Conservation (phyloP, 306 rosid genomes). For the Dryas octopetala region DNA sequence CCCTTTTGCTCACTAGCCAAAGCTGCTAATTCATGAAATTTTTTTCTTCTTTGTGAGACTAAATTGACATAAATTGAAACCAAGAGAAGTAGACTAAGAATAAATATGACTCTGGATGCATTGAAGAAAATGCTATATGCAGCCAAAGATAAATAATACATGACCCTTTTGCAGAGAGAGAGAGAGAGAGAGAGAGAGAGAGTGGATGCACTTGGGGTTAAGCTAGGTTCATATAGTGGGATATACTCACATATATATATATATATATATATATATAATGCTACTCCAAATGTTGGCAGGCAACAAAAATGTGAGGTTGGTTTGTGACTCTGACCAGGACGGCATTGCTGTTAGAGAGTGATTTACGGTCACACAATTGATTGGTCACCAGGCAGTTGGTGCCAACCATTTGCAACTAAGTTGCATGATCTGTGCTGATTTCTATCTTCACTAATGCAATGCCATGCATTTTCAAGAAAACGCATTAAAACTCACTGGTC, state of each 20-base stretch:
- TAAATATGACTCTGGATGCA: conserved; percentile 27
- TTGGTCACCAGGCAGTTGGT: background rate
- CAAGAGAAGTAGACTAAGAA: conserved; percentile 21
- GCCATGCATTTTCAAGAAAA: too few relatives aligned
- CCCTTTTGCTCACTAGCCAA: conserved; percentile 12
- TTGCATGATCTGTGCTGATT: too few relatives aligned
- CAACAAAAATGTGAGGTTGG: conserved; percentile 13
- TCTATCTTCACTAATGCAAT: too few relatives aligned
- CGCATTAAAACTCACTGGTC: too few relatives aligned
- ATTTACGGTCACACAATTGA: conserved; percentile 16
- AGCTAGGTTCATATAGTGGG: background rate
- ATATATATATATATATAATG: background rate
- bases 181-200: background rate
- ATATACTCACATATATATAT: too few relatives aligned
- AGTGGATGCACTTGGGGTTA: background rate
- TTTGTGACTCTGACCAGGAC: background rate
- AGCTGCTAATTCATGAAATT: conserved; percentile 24
- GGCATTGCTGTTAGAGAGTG: background rate
- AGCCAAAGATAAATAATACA: conserved; percentile 25
- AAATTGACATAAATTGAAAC: conserved; percentile 12
- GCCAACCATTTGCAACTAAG: background rate
- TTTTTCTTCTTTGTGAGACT: background rate
- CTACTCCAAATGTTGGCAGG: conserved; percentile 6
- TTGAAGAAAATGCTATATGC: conserved; percentile 43
- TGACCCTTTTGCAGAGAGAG: background rate